Evolutionary conservation across 352 stramenopile genomes (phyloP).

Genomic region (Globisporangium middletonii): DNA sequence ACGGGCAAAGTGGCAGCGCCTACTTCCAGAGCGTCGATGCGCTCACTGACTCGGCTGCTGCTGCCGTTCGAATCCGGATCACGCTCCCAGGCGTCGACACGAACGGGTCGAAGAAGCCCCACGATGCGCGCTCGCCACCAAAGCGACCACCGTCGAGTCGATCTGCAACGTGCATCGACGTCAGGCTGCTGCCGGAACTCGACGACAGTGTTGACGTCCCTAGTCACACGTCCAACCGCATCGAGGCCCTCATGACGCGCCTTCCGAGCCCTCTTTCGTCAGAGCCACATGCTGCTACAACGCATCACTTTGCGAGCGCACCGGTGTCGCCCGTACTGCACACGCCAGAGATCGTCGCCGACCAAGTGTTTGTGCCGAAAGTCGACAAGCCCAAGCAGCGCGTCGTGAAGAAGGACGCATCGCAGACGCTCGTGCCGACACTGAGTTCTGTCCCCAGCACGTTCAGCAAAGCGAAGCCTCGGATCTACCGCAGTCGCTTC

Average conservation of each 20-base stretch:
- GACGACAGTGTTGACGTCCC: not conserved
- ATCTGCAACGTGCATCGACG: not conserved
- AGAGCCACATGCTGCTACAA: not conserved
- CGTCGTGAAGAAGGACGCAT: not conserved
- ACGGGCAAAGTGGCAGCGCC: not conserved
- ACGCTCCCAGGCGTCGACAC: slow-evolving; percentile 23
- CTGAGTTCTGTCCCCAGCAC: slow-evolving; percentile 52
- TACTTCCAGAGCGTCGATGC: not conserved
- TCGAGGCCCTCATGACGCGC: no score
- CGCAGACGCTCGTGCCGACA: slow-evolving; percentile 19
- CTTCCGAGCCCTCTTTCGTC: not conserved
- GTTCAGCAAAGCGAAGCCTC: slow-evolving; percentile 49
- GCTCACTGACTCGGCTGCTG: slow-evolving; percentile 7
- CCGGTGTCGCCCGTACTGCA: not conserved
- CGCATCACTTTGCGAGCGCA: not conserved
- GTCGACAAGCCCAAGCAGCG: not conserved
- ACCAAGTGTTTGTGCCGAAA: slow-evolving; percentile 7
- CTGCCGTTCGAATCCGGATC: slow-evolving; percentile 35
- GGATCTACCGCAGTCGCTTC: slow-evolving; percentile 35
- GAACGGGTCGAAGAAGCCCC: slow-evolving; percentile 1
- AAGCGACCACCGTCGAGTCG: not conserved
- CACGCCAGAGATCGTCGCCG: slow-evolving; percentile 3
- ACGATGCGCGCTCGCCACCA: slow-evolving; percentile 1
- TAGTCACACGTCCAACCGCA: no score
- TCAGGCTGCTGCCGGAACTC: not conserved